These are phyloP conservation scores for Musa balbisiana DNA, from an alignment of 202 grass and related monocot genomes.

Conservation along the genomic window DNA sequence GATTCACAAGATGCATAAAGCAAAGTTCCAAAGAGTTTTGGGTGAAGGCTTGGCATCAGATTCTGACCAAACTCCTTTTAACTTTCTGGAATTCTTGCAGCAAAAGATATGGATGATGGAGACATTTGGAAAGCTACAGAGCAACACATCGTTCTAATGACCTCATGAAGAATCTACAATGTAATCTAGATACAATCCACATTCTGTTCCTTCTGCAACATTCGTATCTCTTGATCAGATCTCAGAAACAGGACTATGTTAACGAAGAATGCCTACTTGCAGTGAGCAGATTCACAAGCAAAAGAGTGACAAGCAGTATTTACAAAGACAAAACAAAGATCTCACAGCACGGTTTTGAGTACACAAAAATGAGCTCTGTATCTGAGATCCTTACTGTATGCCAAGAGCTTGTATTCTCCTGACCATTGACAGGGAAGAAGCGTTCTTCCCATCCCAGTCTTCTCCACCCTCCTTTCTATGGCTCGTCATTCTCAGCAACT, in stretches of 20 bases:
- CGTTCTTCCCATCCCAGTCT: slow-evolving; percentile 52
- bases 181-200: background rate
- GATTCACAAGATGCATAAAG: no score
- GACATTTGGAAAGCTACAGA: background rate
- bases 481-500: slow-evolving; percentile 34
- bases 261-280: background rate
- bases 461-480: slow-evolving; percentile 34
- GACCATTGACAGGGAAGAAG: slow-evolving; percentile 36
- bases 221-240: background rate
- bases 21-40: no score
- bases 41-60: no score
- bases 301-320: background rate
- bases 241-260: background rate
- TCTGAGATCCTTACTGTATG: slow-evolving; percentile 41
- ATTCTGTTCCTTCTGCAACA: background rate
- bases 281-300: no score
- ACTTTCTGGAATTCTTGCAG: no score
- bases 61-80: no score
- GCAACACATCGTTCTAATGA: background rate
- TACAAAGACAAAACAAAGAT: background rate
- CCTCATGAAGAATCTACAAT: background rate
- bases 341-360: background rate
- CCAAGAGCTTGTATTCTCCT: slow-evolving; percentile 71
- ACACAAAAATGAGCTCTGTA: background rate
- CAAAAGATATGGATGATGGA: background rate